Evolutionary conservation across 2,329 filamentous ascomycete genomes (phyloP).

Genomic region (Sporothrix phasma): DNA sequence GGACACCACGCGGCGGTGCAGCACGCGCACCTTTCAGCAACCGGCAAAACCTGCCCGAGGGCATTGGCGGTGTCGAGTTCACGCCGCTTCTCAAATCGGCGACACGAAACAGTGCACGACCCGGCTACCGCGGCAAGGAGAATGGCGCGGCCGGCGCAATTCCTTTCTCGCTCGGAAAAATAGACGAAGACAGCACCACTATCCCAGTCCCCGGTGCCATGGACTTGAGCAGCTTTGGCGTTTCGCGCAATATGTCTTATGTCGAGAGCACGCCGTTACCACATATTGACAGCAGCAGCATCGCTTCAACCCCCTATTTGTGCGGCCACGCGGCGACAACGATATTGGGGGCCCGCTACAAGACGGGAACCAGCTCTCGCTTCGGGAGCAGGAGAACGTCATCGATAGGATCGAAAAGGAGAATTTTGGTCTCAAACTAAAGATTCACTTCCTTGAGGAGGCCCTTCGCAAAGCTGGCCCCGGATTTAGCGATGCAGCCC

Average conservation of each 20-base stretch:
- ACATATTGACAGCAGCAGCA: slow-evolving; percentile 67
- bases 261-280: slow-evolving; percentile 65
- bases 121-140: slow-evolving; percentile 45
- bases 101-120: slow-evolving; percentile 61
- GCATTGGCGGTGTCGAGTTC: slow-evolving; percentile 67
- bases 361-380: slow-evolving; percentile 79
- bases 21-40: slow-evolving; percentile 58
- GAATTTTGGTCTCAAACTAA: slow-evolving; percentile 92
- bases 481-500: slow-evolving; percentile 76
- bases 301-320: slow-evolving; percentile 70
- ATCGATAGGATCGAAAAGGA: slow-evolving; percentile 97
- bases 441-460: slow-evolving; percentile 94
- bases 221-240: slow-evolving; percentile 61
- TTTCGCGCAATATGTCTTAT: slow-evolving; percentile 55
- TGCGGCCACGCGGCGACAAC: slow-evolving; percentile 48
- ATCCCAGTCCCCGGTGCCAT: slow-evolving; percentile 47
- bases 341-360: slow-evolving; percentile 60
- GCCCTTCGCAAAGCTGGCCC: slow-evolving; percentile 78
- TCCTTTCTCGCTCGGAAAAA: slow-evolving; percentile 60
- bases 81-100: slow-evolving; percentile 82
- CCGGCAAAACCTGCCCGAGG: slow-evolving; percentile 59
- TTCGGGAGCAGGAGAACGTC: slow-evolving; percentile 90
- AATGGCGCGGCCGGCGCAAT: slow-evolving; percentile 45
- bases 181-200: slow-evolving; percentile 63
- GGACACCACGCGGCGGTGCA: slow-evolving; percentile 56